Base-by-base conservation (phyloP, 192 early-diverging fungal species). In the Powellomyces hirtus region DNA sequence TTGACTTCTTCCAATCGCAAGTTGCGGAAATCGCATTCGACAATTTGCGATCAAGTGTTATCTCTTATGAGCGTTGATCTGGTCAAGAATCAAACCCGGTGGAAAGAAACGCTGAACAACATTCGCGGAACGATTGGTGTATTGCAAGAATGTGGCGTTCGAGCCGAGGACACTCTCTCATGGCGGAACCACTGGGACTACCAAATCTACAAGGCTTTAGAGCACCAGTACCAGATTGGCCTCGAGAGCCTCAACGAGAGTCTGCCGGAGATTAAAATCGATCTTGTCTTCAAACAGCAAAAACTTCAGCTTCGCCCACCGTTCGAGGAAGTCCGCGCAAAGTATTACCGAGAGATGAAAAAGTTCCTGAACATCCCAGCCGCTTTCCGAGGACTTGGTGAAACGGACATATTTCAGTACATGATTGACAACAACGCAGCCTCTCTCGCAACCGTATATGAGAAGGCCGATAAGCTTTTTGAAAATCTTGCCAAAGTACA, bases 301-400 rank as follows among this genome's bases (percentile, higher is more conserved):
- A 77, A 78, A 38, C 66, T 87, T 1, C 77, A 81, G 59, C 80
- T 81, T 61, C 65, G 83, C 2, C 85, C 85, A 27, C 51, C 82
- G 1, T 81, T 79, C 49, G 85, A 87, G 69, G 85, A 87, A 64
- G 78, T 87, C 60, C 70, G 77, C 44, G 81, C 85, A n/a, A 85
- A 85, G 61, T 87, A 86, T 68, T 87, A 84, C 60, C 70, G 83
- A 2, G 85, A 87, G 72, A 79, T 87, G 72, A 86, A 86, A 66
- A 81, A 81, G 62, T 77, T 86, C 57, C 84, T 87, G 59, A 87
- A 81, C 51, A 73, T 84, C 11, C 85, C 85, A 13, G 57, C 70
- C 24, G 20, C 71, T 1, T 85, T 87, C 66, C 71, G 73, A 52
- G 74, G 79, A 10, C 67, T 87, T 1, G 75, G 78, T 1, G 79